These are phyloP conservation scores for Lasiodiplodia hormozganensis DNA, from an alignment of 2,329 filamentous ascomycete species.

Conservation along the genomic window DNA sequence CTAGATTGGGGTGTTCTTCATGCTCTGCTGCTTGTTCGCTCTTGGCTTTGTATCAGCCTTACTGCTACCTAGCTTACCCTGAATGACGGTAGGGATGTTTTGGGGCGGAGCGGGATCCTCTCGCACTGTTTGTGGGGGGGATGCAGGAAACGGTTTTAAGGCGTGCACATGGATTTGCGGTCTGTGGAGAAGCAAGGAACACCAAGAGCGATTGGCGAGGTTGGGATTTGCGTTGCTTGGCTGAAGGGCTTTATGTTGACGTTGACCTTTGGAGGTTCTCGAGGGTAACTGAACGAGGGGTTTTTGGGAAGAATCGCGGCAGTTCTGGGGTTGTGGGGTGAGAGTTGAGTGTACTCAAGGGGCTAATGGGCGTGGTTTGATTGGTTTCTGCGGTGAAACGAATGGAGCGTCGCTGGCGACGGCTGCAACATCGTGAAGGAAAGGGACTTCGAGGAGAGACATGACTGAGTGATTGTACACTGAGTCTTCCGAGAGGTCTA, in stretches of 20 bases:
- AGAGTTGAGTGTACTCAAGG: not conserved
- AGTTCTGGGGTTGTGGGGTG: not conserved
- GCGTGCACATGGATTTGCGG: not conserved
- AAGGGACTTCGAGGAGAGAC: not conserved
- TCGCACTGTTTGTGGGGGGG: not conserved
- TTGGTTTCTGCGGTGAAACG: not conserved
- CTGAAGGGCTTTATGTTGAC: not conserved
- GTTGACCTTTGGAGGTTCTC: not conserved
- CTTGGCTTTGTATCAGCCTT: not conserved
- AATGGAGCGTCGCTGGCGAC: not conserved
- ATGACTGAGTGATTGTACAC: not conserved
- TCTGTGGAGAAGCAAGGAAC: not conserved
- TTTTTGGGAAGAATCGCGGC: not conserved
- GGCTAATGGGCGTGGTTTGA: not conserved
- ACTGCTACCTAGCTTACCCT: not conserved
- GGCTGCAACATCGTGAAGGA: not conserved
- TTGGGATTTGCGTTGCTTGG: not conserved
- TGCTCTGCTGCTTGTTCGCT: not conserved
- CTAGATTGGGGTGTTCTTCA: not conserved
- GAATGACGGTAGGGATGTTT: not conserved
- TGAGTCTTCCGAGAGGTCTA: not conserved
- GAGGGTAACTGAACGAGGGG: not conserved
- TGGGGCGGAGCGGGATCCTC: not conserved
- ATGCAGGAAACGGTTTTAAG: not conserved
- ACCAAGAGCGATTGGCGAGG: slow-evolving; percentile 1